Percentiles rank a stretch among this genome's conserved stretches.
Evolutionary conservation across 495 filamentous ascomycete genomes (phyloP).

Genomic region (Collariella sp.): DNA sequence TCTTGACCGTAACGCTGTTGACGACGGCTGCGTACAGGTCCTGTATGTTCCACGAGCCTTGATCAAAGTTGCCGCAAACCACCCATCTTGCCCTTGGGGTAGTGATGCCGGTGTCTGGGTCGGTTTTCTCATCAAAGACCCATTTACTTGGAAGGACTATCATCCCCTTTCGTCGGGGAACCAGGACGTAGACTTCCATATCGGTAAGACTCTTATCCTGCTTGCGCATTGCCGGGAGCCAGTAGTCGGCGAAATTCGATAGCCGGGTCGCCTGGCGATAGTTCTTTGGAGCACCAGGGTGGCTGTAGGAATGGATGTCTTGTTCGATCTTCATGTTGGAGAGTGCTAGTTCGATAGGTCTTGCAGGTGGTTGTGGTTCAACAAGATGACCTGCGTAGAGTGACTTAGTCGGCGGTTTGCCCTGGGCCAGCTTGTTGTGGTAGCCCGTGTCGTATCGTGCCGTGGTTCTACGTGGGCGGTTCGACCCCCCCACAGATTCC

Average conservation of each 20-base stretch:
- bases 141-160: not conserved
- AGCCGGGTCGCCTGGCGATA: slow-evolving; percentile 18
- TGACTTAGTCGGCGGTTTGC: too few species aligned
- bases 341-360: too few species aligned
- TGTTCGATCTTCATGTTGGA: not conserved
- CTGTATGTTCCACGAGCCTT: not conserved
- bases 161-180: not conserved
- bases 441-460: too few species aligned
- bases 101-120: not conserved
- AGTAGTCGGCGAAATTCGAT: not conserved
- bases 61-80: slow-evolving; percentile 1
- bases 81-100: not conserved
- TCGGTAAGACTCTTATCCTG: not conserved
- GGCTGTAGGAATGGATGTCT: slow-evolving; percentile 22
- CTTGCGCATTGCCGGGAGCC: not conserved
- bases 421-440: too few species aligned
- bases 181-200: not conserved
- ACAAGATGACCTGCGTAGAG: too few species aligned
- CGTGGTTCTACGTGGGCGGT: not conserved
- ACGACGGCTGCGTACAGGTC: not conserved
- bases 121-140: slow-evolving; percentile 3
- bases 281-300: slow-evolving; percentile 1
- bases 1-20: not conserved
- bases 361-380: too few species aligned
- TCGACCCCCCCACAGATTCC: too few species aligned